Conservation (phyloP, 805 yeast genomes). For the Saccharomycopsis sp. region DNA sequence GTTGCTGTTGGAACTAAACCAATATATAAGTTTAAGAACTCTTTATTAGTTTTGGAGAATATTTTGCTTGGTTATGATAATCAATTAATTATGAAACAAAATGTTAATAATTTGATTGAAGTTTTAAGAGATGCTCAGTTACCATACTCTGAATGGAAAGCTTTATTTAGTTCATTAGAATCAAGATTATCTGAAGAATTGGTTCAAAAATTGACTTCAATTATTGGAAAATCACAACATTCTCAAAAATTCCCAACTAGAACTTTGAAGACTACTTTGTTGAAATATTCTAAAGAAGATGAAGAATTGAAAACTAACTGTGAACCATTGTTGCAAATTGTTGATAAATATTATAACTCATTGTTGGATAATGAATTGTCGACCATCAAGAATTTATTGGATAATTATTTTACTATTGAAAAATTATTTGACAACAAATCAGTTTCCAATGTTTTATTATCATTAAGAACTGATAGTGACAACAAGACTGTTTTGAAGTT, state of each 20-base stretch:
- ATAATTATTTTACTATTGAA: conserved; percentile 74
- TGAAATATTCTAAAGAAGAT: conserved; percentile 45
- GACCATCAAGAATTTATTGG: conserved; percentile 62
- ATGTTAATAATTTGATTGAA: conserved; percentile 64
- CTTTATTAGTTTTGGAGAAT: conserved; percentile 58
- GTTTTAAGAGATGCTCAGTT: conserved; percentile 72
- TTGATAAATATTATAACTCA: conserved; percentile 66
- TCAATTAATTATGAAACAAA: conserved; percentile 85
- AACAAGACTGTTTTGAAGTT: conserved; percentile 63
- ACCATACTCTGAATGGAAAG: conserved; percentile 90
- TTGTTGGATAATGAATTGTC: conserved; percentile 76
- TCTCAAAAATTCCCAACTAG: conserved; percentile 79
- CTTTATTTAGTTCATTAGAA: conserved; percentile 83
- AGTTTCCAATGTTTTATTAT: conserved; percentile 52
- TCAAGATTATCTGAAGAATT: conserved; percentile 78
- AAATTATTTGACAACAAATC: conserved; percentile 81
- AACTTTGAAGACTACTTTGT: conserved; percentile 66
- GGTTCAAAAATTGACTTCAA: conserved; percentile 56
- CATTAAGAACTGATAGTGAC: conserved; percentile 74
- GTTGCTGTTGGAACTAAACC: conserved; percentile 77
- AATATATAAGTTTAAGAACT: conserved; percentile 59
- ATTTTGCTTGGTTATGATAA: conserved; percentile 90
- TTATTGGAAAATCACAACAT: conserved; percentile 54
- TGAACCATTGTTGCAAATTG: conserved; percentile 68
- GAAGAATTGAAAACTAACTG: conserved; percentile 52